Base-by-base conservation (phyloP, 129 eudicot genomes). In the Scalesia atractyloides region DNA sequence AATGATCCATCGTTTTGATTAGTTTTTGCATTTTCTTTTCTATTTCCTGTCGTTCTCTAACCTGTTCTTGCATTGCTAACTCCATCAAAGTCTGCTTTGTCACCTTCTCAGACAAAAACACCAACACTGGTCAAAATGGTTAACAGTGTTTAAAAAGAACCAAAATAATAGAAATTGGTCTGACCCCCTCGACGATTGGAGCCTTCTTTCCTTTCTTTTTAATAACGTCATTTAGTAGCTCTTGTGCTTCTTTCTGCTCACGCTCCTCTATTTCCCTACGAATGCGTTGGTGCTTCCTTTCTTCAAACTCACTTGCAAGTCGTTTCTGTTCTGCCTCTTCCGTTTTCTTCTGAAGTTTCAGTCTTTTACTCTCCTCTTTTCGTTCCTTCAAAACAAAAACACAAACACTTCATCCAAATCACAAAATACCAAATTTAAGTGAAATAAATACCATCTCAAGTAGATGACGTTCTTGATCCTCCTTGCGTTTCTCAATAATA, bases 401-500 rank as follows among this genome's bases (percentile, higher is more conserved):
- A 39, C 9, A 39, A 39, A 24, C 30, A 24, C 30, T 24, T 24
- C 1, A 24, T 24, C 30, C 30, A 24, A 24, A 24, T 24, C 30
- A 24, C 30, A 24, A 24, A 24, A 24, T 24, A 24, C 30, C 30
- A 24, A 24, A 24, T 24, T 24, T 24, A 24, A 24, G 30, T 24
- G 30, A 0, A 41, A 17, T 54, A 17, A 39, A 41, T 86, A 92
- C 96, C 98, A 79, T 87, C 75, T 92, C 97, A 73, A 92, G 82
- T 34, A 92, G 94, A 52, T 81, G 91, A 30, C 97, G 94, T 49
- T 92, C 97, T 52, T 92, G 97, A 33, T 92, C 97, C 72, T 92
- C 96, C 56, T 92, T 92, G 60, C 96, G 83, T 75, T 92, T 89
- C 64, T 92, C 97, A 62, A 89, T 92, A 48, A 92, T 79, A 30